A percentile compares a stretch with the other conserved stretches of the same genome.
Evolutionary conservation across 2,329 filamentous ascomycete species (phyloP).

Genomic region (Sporothrix euskadiensis): DNA sequence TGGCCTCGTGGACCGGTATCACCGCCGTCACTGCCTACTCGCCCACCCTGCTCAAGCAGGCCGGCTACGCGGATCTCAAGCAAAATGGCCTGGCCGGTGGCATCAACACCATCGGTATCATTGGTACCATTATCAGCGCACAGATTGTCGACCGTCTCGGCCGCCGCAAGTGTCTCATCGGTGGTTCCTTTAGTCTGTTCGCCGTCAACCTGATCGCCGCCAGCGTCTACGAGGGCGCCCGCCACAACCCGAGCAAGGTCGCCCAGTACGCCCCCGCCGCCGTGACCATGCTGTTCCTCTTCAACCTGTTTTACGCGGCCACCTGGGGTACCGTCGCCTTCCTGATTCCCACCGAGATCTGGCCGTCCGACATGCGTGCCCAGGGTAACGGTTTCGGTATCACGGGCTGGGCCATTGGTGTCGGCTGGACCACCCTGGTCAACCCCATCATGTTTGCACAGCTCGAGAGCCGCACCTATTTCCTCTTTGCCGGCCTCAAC

Average conservation of each 20-base stretch:
- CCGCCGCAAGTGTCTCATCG: slow-evolving; percentile 45
- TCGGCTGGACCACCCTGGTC: slow-evolving; percentile 55
- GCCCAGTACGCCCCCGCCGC: slow-evolving; percentile 47
- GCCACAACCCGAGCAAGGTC: slow-evolving; percentile 41
- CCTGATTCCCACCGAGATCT: slow-evolving; percentile 57
- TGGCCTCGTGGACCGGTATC: slow-evolving; percentile 49
- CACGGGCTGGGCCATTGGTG: slow-evolving; percentile 59
- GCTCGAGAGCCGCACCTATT: slow-evolving; percentile 51
- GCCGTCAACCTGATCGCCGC: slow-evolving; percentile 45
- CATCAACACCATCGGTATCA: slow-evolving; percentile 53
- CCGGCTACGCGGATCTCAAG: slow-evolving; percentile 43
- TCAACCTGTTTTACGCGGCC: slow-evolving; percentile 54
- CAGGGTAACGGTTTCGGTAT: slow-evolving; percentile 61
- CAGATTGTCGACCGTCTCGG: slow-evolving; percentile 54
- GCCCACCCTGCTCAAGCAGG: slow-evolving; percentile 39
- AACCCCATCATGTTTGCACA: slow-evolving; percentile 54
- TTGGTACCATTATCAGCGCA: slow-evolving; percentile 53
- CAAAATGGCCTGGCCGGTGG: slow-evolving; percentile 52
- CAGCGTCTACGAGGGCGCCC: slow-evolving; percentile 46
- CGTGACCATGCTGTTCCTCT: slow-evolving; percentile 51
- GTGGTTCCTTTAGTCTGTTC: slow-evolving; percentile 43
- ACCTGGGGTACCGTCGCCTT: slow-evolving; percentile 54
- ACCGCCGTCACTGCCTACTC: slow-evolving; percentile 46
- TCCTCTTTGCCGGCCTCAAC: slow-evolving; percentile 54
- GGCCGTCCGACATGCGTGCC: slow-evolving; percentile 57